Evolutionary conservation across 805 yeast species (phyloP), one percentile per base, ranked within the genome.

Genomic region (Starmerella roubikii): DNA sequence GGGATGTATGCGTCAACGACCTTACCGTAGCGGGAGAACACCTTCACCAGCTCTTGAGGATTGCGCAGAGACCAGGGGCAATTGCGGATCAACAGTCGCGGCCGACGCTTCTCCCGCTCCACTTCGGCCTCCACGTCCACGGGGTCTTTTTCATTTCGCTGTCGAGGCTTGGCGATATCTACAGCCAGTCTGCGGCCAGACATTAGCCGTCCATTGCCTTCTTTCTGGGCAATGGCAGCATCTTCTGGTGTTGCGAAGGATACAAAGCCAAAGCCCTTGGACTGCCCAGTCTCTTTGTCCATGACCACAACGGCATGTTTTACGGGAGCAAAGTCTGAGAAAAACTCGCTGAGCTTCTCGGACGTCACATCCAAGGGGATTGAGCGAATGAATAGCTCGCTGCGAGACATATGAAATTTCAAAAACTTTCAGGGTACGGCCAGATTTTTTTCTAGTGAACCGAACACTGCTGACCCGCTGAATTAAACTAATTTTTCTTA

Each of bases 191-290:
- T 48, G 46, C 77, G 70, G 42, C 79, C 68, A 2, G 35, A 34
- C 49, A 91, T 72, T 53, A 77, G 81, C 33, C 64, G 53, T 54
- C 69, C 77, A 56, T 76, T 74, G 13, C 88, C 65, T 47, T 74
- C 71, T 17, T 67, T 72, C 46, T 86, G 64, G 0, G 96, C 96
- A 33, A 69, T 63, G 30, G 69, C 56, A 0, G 95, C 81, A 55
- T 91, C 98, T 34, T 84, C 94, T 46, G 82, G 85, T 35, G 71
- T 60, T 2, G 81, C 73, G 58, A 91, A 91, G 27, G 93, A 78
- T 13, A 85, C 98, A 59, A 91, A 91, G 3, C 98, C 98, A 60
- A 86, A 91, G 2, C 98, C 97, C 57, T 86, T 71, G 3, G 95
- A 83, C 32, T 78, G 68, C 5, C 61, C 59, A 39, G 80, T 72